These are phyloP conservation scores for Russula olivacea DNA, from an alignment of 768 basidiomycete genomes.

Conservation along the genomic window DNA sequence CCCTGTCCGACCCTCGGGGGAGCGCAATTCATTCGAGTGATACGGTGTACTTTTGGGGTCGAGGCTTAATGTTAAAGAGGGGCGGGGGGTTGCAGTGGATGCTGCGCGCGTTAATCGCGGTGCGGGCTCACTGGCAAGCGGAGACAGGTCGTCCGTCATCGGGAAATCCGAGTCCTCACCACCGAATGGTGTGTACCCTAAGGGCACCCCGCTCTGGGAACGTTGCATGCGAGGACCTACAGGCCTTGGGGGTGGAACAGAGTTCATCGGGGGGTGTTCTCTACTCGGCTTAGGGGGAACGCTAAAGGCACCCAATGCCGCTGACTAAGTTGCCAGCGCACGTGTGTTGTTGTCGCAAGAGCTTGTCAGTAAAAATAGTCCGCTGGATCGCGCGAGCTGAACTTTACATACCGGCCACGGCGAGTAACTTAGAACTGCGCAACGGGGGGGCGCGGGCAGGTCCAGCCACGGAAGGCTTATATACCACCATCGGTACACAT, in stretches of 20 bases:
- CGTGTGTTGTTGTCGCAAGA: neutral
- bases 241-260: constrained; percentile 4
- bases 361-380: neutral
- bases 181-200: neutral
- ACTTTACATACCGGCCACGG: neutral
- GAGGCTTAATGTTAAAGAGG: constrained; percentile 13
- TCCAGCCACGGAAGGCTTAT: constrained; percentile 14
- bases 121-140: neutral
- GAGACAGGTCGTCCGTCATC: neutral
- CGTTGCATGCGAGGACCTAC: constrained; percentile 15
- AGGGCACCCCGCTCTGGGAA: constrained; percentile 5
- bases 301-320: neutral
- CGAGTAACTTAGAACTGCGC: too few species aligned
- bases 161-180: neutral
- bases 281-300: neutral
- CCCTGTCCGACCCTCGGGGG: neutral
- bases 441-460: neutral
- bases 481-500: constrained; percentile 7
- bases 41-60: constrained; percentile 3
- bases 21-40: neutral
- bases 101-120: constrained; percentile 7
- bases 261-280: neutral
- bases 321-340: constrained; percentile 1
- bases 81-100: neutral
- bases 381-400: neutral